Percentiles rank a stretch among this genome's conserved stretches.
phyloP scores from a whole-genome alignment of 2,329 filamentous ascomycete genomes.

The Fusarium austroafricanum region DNA sequence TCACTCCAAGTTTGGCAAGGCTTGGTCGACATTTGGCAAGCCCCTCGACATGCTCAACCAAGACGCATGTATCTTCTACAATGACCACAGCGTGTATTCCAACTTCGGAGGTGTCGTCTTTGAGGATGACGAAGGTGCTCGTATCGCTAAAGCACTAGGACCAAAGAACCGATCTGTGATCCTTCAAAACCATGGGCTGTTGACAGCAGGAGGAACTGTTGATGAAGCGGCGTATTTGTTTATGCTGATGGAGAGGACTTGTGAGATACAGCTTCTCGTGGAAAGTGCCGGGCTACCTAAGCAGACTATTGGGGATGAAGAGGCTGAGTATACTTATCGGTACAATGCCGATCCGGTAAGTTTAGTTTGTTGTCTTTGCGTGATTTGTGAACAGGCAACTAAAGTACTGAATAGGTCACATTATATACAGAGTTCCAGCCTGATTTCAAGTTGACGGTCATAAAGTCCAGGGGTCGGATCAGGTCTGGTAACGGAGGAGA shows the following conservation, averaged over 20 bases:
- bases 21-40: conserved; percentile 69
- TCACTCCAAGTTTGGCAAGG: conserved; percentile 69
- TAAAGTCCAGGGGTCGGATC: conserved; percentile 43
- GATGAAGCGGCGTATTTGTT: conserved; percentile 76
- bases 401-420: conserved; percentile 40
- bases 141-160: conserved; percentile 69
- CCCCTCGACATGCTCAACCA: conserved; percentile 72
- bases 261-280: conserved; percentile 50
- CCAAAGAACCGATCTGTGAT: conserved; percentile 63
- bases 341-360: conserved; percentile 48
- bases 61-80: conserved; percentile 68
- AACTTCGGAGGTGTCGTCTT: conserved; percentile 73
- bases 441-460: conserved; percentile 51
- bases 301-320: conserved; percentile 51
- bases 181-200: conserved; percentile 72
- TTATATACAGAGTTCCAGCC: conserved; percentile 52
- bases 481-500: not conserved
- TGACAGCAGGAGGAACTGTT: conserved; percentile 72
- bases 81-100: conserved; percentile 68
- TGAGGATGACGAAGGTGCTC: conserved; percentile 67
- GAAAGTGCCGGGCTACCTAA: conserved; percentile 47
- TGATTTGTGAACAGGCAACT: not conserved
- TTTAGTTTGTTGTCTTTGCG: not conserved
- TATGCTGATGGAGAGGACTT: conserved; percentile 49
- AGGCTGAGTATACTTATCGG: conserved; percentile 54